A percentile compares a stretch with the other conserved stretches of the same genome.
These are phyloP conservation scores for Saturnispora besseyi DNA, from an alignment of 805 yeast genomes.

Conservation along the genomic window DNA sequence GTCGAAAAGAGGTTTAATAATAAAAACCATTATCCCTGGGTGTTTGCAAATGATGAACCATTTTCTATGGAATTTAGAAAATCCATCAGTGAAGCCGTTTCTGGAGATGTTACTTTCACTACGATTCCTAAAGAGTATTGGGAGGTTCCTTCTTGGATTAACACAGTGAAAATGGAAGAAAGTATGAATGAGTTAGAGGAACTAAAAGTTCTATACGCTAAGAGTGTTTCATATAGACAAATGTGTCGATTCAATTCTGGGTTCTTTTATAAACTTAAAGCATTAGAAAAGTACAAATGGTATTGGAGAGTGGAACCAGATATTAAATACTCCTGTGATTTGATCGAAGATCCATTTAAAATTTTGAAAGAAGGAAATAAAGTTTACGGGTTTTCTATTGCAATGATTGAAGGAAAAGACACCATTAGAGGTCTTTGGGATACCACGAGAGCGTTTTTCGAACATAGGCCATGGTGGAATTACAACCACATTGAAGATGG, in stretches of 20 bases:
- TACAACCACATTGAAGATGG: conserved; percentile 4
- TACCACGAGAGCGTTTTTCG: conserved; percentile 35
- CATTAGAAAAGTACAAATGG: conserved; percentile 38
- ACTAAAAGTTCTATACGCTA: conserved; percentile 44
- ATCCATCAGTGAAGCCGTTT: conserved; percentile 25
- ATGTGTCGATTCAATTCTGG: conserved; percentile 49
- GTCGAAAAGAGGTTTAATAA: conserved; percentile 33
- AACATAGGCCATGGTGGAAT: conserved; percentile 12
- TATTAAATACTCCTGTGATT: conserved; percentile 40
- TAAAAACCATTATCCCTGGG: conserved; percentile 34
- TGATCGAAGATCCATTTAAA: conserved; percentile 39
- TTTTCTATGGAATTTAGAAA: conserved; percentile 33
- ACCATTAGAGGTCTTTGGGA: conserved; percentile 45
- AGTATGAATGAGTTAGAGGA: conserved; percentile 22
- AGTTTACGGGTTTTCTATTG: conserved; percentile 41
- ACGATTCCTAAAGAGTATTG: conserved; percentile 37
- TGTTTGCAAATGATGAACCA: conserved; percentile 38
- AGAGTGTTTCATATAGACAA: conserved; percentile 53
- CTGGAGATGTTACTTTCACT: conserved; percentile 37
- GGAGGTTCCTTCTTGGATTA: conserved; percentile 38
- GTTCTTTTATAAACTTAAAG: conserved; percentile 44
- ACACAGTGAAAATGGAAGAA: conserved; percentile 26
- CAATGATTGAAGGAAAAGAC: conserved; percentile 38
- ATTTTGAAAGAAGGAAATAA: conserved; percentile 39
- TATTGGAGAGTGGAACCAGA: conserved; percentile 56